Evolutionary conservation across 2,329 filamentous ascomycete genomes (phyloP).

Genomic region (Botrytis sinoallii): DNA sequence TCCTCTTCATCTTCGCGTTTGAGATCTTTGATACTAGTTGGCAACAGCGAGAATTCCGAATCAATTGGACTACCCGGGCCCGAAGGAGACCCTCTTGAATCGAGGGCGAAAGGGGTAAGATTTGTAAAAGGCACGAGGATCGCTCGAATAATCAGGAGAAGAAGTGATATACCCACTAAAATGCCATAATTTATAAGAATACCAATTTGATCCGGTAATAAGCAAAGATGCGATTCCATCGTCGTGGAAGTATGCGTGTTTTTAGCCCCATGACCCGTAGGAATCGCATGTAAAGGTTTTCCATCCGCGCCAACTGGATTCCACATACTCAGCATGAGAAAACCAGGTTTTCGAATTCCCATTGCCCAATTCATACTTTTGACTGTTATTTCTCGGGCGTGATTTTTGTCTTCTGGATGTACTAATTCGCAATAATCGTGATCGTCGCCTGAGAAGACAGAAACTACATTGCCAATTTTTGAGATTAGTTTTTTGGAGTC

Average conservation of each 20-base stretch:
- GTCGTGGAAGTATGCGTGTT: conserved; percentile 50
- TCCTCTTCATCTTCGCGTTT: conserved; percentile 23
- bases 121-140: conserved; percentile 55
- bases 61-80: conserved; percentile 13
- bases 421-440: conserved; percentile 95
- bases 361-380: conserved; percentile 96
- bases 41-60: conserved; percentile 26
- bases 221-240: conserved; percentile 83
- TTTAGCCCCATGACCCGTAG: conserved; percentile 35
- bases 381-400: conserved; percentile 79
- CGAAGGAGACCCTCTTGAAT: conserved; percentile 1
- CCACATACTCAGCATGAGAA: conserved; percentile 85
- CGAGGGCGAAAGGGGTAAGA: conserved; percentile 38
- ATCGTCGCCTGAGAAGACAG: conserved; percentile 93
- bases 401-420: conserved; percentile 61
- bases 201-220: conserved; percentile 81
- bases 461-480: conserved; percentile 75
- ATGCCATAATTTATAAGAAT: conserved; percentile 78
- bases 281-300: conserved; percentile 41
- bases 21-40: conserved; percentile 26
- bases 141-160: conserved; percentile 52
- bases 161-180: conserved; percentile 54
- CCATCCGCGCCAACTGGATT: conserved; percentile 74
- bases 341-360: conserved; percentile 85
- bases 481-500: conserved; percentile 74